Evolutionary conservation across 2,329 filamentous ascomycete genomes (phyloP).

Genomic region (Macrophomina tecta): DNA sequence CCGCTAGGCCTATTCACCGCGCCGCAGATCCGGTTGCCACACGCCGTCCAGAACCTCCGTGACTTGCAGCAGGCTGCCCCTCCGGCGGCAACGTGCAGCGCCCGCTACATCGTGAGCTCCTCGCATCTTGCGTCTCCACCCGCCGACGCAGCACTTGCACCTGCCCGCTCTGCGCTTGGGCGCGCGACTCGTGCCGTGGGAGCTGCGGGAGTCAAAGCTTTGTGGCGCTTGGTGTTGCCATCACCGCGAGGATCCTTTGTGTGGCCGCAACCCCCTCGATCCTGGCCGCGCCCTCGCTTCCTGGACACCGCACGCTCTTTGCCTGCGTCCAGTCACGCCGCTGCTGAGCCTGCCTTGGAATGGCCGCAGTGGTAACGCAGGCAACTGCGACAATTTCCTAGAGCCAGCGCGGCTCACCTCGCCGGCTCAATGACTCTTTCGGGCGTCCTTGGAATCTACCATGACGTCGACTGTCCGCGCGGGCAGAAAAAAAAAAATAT

Average conservation of each 20-base stretch:
- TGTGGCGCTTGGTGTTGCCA: conserved; percentile 25
- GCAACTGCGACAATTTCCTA: conserved; percentile 13
- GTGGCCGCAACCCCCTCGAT: conserved; percentile 2
- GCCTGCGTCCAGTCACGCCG: background rate
- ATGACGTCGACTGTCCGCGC: conserved; percentile 17
- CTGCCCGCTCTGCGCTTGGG: background rate
- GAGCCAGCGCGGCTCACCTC: background rate
- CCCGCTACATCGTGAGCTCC: background rate
- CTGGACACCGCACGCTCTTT: background rate
- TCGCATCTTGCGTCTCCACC: conserved; percentile 1
- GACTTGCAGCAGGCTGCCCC: conserved; percentile 19
- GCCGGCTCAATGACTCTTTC: conserved; percentile 22
- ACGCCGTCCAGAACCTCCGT: conserved; percentile 23
- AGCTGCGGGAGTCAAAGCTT: conserved; percentile 24
- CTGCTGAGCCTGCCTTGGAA: background rate
- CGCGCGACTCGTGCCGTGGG: conserved; percentile 1
- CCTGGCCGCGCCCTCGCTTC: conserved; percentile 3
- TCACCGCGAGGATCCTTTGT: conserved; percentile 19
- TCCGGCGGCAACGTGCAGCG: conserved; percentile 19
- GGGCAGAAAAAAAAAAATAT: conserved; percentile 14
- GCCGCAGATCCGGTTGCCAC: conserved; percentile 26
- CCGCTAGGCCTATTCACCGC: conserved; percentile 24
- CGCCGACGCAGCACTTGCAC: too few species aligned
- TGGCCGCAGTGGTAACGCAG: background rate
- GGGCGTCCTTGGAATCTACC: conserved; percentile 19